Base-by-base conservation (phyloP, 2,329 filamentous ascomycete genomes). In the Xenoacremonium recifei region DNA sequence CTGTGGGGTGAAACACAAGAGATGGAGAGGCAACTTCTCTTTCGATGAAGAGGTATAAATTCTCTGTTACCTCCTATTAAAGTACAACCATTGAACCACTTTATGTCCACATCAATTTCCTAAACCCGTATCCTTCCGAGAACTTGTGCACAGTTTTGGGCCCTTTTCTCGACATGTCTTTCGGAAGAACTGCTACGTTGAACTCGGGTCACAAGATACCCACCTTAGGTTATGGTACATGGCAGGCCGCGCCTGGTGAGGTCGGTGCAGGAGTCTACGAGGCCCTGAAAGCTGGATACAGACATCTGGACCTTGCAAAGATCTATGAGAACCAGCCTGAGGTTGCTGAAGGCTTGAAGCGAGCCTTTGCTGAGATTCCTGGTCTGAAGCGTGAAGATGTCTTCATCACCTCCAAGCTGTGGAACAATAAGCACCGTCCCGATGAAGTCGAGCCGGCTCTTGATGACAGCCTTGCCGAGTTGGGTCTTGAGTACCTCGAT, bases 381-480 rank as follows among this genome's bases (percentile, higher is more conserved):
- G 76, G 74, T 31, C 67, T 82, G 17, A 71, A 75, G 55, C 72
- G 76, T 12, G 67, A 72, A 50, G 71, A 80, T 51, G 73, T 81
- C 60, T 82, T 77, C 67, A 68, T 81, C 55, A 87, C 84, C 42
- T 84, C 81, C 51, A 88, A 88, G 73, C 74, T 87, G 21, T 75
- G 71, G 71, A 75, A 73, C 53, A 83, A 83, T 53, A 60, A 57
- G 68, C 79, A 82, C 55, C 78, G 75, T 62, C 80, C 84, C 55
- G 74, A 78, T 53, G 67, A 76, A 37, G 80, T 82, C 32, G 71
- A 73, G 49, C 68, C 72, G 40, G 79, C 77, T 5, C 68, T 82
- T 10, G 69, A 78, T 47, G 73, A 76, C 35, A 78, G 76, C 3
- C 66, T 84, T 34, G 69, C 73, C 54, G 73, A 76, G 55, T 69